Evolutionary conservation across 2,329 filamentous ascomycete genomes (phyloP).

Genomic region (Fusarium hainanense): DNA sequence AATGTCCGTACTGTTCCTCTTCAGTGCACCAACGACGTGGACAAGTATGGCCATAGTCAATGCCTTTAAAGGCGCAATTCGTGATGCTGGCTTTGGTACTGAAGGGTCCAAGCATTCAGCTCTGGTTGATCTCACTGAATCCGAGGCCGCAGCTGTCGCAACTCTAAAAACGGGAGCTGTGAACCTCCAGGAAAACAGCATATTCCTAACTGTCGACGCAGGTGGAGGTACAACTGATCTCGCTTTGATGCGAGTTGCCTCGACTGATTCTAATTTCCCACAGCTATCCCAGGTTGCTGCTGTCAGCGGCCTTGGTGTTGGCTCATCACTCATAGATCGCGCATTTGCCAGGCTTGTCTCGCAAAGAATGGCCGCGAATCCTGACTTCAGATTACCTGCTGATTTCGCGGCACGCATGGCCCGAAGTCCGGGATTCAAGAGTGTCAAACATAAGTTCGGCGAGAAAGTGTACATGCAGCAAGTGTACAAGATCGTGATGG

Average conservation of each 20-base stretch:
- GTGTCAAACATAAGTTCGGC: conserved; percentile 57
- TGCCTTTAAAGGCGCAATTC: conserved; percentile 60
- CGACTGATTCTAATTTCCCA: neutral
- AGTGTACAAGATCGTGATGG: conserved; percentile 56
- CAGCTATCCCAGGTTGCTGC: neutral
- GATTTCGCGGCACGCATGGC: conserved; percentile 53
- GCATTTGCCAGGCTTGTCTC: conserved; percentile 55
- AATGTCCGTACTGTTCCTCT: conserved; percentile 63
- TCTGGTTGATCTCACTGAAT: conserved; percentile 59
- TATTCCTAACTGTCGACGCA: conserved; percentile 6
- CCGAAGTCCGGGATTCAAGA: conserved; percentile 53
- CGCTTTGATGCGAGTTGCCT: conserved; percentile 1
- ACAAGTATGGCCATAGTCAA: conserved; percentile 61
- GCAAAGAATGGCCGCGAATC: conserved; percentile 50
- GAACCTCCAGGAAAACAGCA: neutral
- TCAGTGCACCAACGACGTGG: conserved; percentile 69
- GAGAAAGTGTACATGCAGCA: conserved; percentile 56
- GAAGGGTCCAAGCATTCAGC: conserved; percentile 54
- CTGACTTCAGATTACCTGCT: conserved; percentile 52
- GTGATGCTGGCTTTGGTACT: conserved; percentile 60
- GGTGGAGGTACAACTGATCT: conserved; percentile 8
- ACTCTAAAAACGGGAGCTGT: conserved; percentile 1
- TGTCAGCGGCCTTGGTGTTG: conserved; percentile 46
- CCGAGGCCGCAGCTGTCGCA: conserved; percentile 61
- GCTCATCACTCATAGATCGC: conserved; percentile 59